Base-by-base conservation (phyloP, 176 grass and related monocot genomes). In the Phoenix dactylifera region DNA sequence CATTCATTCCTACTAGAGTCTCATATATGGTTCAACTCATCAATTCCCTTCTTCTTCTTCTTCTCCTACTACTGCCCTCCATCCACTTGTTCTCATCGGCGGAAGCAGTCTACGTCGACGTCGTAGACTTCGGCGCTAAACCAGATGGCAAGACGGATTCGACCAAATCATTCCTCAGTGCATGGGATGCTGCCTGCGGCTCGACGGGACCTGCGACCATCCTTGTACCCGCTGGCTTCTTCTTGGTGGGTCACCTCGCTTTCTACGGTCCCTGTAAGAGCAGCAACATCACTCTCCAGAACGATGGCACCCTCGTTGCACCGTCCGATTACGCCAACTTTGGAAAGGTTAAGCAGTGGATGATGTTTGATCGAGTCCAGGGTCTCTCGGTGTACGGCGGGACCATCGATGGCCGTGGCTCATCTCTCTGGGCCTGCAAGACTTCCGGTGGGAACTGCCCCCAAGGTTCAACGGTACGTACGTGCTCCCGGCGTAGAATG, bases 181-280 rank as follows among this genome's bases (percentile, higher is more conserved):
- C 92, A 60, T 97, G 92, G 92, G 59, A 52, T 1, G 75, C 61
- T 22, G 92, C 92, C 39, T 97, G 92, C 72, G 72, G 69, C 55
- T 88, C 84, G 24, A 24, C 72, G 1, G 60, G 61, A 5, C 61
- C 84, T 23, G 58, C 72, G 49, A 80, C 75, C 16, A 74, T 96
- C 61, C 30, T 66, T 25, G 83, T 96, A 28, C 92, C 92, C 39
- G 49, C 64, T 0, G 86, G 92, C 0, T 18, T 5, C 70, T 96
- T 72, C 72, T 60, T 96, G 58, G 22, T 96, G 30, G 57, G 52
- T 3, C 56, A 32, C 44, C 69, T 52, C 58, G 75, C 71, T 25
- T 87, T 96, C 75, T 6, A 25, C 22, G 92, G 92, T 5, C 87
- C 92, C 10, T 97, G 92, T 73, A 57, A 24, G 55, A 76, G 64